Percentiles rank a stretch among this genome's conserved stretches.
phyloP scores from a whole-genome alignment of 306 rosid genomes.

The barrel medic (Medicago truncatula) region MtrunA17r5.0-ANR NC_053048.1:37487501-37488000 shows the following conservation, averaged over 20 bases:
- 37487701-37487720: constrained; percentile 99
- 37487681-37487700: constrained; percentile 97
- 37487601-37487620: constrained; percentile 98
- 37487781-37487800: constrained; percentile 98
- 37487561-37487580: constrained; percentile 54
- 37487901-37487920: constrained; percentile 78
- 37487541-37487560: not conserved
- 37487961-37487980: constrained; percentile 93
- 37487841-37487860: not conserved
- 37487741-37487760: constrained; percentile 96
- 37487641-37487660: constrained; percentile 95
- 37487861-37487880: not conserved
- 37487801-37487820: constrained; percentile 2
- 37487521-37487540: not conserved
- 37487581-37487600: constrained; percentile 98
- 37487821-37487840: constrained; percentile 1
- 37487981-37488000: constrained; percentile 84
- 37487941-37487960: constrained; percentile 98
- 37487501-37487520: not conserved
- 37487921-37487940: constrained; percentile 94
- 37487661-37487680: constrained; percentile 98
- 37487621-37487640: constrained; percentile 90
- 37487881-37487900: constrained; percentile 40
- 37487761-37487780: constrained; percentile 93
- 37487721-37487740: constrained; percentile 88